phyloP scores from a whole-genome alignment of 2,329 filamentous ascomycete genomes.

The Exophiala lecanii-corni region DNA sequence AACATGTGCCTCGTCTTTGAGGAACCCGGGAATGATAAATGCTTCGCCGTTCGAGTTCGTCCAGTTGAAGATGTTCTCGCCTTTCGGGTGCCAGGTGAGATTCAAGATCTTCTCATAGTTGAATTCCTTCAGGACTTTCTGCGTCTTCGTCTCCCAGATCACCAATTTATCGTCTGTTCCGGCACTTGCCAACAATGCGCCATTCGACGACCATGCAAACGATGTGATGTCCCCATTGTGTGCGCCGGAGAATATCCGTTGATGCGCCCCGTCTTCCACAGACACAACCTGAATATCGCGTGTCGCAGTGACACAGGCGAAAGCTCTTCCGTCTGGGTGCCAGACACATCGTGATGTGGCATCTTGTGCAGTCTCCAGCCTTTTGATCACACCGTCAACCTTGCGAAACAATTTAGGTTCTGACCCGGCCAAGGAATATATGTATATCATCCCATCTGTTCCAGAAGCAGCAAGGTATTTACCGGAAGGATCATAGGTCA shows the following conservation, averaged over 20 bases:
- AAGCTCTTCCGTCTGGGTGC: constrained; percentile 92
- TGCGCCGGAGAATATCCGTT: constrained; percentile 70
- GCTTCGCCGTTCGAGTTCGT: constrained; percentile 90
- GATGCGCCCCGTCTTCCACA: constrained; percentile 82
- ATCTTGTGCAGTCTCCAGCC: constrained; percentile 71
- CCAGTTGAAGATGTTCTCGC: constrained; percentile 82
- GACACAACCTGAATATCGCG: constrained; percentile 83
- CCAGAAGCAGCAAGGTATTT: constrained; percentile 74
- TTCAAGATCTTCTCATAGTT: constrained; percentile 82
- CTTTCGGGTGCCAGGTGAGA: constrained; percentile 78
- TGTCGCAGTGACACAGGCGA: constrained; percentile 77
- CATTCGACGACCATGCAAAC: constrained; percentile 90
- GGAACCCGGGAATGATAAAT: constrained; percentile 75
- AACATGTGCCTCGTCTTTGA: constrained; percentile 53
- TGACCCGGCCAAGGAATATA: constrained; percentile 77
- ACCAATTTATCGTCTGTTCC: constrained; percentile 47
- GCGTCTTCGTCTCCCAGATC: constrained; percentile 86
- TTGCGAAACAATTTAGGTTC: constrained; percentile 77
- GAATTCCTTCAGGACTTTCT: constrained; percentile 70
- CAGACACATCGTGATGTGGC: constrained; percentile 71
- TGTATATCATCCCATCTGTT: constrained; percentile 81
- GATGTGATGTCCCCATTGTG: constrained; percentile 83
- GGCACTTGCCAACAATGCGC: constrained; percentile 70
- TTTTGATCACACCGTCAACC: constrained; percentile 79
- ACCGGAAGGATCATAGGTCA: constrained; percentile 80